Base-by-base conservation (phyloP, 768 basidiomycete species). In the Tephrocybe rancida region DNA sequence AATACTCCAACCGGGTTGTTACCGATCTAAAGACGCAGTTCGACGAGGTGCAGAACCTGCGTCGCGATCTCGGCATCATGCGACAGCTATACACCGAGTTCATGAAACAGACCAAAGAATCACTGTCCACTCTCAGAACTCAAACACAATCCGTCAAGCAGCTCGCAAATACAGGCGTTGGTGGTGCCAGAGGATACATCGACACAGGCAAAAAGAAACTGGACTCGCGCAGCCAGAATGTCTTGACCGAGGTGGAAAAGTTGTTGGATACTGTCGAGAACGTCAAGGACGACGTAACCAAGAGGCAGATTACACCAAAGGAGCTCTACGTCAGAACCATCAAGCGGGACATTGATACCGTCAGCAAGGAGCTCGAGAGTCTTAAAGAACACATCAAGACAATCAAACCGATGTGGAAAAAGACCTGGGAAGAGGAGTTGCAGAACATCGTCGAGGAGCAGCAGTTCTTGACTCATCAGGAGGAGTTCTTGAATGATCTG, bases 391-490 rank as follows among this genome's bases (percentile, higher is more conserved):
- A 96, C 68, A 90, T 98, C 60, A 83, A 86, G 61, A 89, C 91
- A 10, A 82, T 95, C 64, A 93, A 90, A 64, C 94, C 96, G 38
- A 92, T 92, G 82, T 99, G 96, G 96, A 92, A 95, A 78, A 94
- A 95, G 80, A 98, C 95, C 18, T 99, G 96, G 96, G 90, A 92
- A 64, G 87, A 92, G 65, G 96, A 99, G 73, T 68, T 99, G 66
- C 90, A 93, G 77, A 92, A 93, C 59, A 95, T 99, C 51, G 90
- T 98, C 53, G 95, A 97, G 68, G 96, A 99, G 69, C 95, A 99
- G 67, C 91, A 95, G 61, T 90, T 97, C 75, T 73, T 98, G 55
- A 85, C 83, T 7, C 91, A 97, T 64, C 95, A 98, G 69, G 92
- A 95, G 66, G 93, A 95, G 68, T 83, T 99, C 68, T 76, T 96